A percentile compares a stretch with the other conserved stretches of the same genome.
These are phyloP conservation scores for Diplodia sapinea DNA, from an alignment of 2,329 filamentous ascomycete species.

Conservation along the genomic window DNA sequence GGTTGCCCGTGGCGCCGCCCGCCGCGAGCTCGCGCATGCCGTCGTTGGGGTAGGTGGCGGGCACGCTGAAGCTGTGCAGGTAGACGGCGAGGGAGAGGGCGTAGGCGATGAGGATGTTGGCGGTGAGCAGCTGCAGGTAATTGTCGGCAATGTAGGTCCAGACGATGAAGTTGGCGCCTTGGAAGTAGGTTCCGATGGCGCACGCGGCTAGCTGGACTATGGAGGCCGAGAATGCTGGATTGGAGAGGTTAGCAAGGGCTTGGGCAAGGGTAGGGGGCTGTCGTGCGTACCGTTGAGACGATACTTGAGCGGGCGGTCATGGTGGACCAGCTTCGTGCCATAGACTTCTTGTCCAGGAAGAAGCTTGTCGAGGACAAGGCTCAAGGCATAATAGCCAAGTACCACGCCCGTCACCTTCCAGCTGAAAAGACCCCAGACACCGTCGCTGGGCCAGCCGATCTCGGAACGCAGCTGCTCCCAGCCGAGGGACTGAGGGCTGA, in stretches of 20 bases:
- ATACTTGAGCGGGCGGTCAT: conserved; percentile 75
- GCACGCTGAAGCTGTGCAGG: conserved; percentile 79
- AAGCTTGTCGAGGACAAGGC: conserved; percentile 74
- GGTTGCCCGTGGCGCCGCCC: conserved; percentile 82
- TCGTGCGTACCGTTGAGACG: conserved; percentile 64
- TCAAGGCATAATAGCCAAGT: conserved; percentile 78
- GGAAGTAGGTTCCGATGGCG: conserved; percentile 73
- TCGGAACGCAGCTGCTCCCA: conserved; percentile 76
- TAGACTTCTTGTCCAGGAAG: conserved; percentile 75
- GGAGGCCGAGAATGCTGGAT: conserved; percentile 70
- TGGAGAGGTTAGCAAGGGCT: background rate
- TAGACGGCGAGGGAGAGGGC: conserved; percentile 79
- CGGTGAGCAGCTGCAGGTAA: conserved; percentile 82
- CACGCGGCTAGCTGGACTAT: conserved; percentile 71
- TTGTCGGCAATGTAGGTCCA: conserved; percentile 96
- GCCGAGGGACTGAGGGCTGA: conserved; percentile 73
- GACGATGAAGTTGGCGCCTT: conserved; percentile 81
- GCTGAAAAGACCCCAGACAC: conserved; percentile 72
- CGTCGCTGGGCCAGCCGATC: conserved; percentile 74
- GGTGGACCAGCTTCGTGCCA: conserved; percentile 71
- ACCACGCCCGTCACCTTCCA: conserved; percentile 70
- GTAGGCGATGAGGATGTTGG: conserved; percentile 79
- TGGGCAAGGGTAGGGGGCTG: too few relatives aligned
- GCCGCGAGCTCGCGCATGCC: conserved; percentile 77
- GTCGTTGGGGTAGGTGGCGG: conserved; percentile 65